Conservation (phyloP, 345 rosid species). For the Raphanus sativus region DNA sequence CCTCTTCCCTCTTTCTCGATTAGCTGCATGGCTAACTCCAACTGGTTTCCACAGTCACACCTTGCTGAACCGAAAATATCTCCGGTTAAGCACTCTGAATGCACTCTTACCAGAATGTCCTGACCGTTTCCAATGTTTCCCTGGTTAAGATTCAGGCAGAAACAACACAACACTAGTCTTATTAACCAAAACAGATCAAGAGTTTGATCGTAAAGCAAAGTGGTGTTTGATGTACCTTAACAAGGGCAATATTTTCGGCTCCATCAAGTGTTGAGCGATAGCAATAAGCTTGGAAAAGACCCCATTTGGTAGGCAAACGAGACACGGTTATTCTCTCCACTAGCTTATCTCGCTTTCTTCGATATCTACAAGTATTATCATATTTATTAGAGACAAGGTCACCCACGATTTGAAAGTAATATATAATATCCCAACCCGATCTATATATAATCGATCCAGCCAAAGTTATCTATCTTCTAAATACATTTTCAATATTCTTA, state of each 20-base stretch:
- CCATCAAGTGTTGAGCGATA: conserved; percentile 76
- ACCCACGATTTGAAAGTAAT: too few species aligned
- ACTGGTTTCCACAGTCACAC: conserved; percentile 84
- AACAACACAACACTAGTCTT: conserved; percentile 10
- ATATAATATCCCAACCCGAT: too few species aligned
- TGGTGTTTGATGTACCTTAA: conserved; percentile 52
- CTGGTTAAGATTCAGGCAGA: conserved; percentile 36
- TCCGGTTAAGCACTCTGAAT: conserved; percentile 86
- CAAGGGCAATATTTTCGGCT: conserved; percentile 61
- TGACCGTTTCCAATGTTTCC: conserved; percentile 76
- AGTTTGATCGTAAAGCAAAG: background rate
- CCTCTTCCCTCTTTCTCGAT: conserved; percentile 75
- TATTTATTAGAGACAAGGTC: too few species aligned
- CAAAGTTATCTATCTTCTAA: background rate
- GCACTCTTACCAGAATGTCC: conserved; percentile 84
- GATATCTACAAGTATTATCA: conserved; percentile 48
- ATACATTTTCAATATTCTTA: background rate
- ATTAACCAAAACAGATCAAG: background rate
- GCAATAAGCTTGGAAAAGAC: conserved; percentile 67
- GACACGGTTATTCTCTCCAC: conserved; percentile 67
- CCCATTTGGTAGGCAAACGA: conserved; percentile 81
- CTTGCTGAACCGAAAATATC: conserved; percentile 83
- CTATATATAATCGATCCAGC: too few species aligned
- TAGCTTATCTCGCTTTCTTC: conserved; percentile 74
- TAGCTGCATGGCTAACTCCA: conserved; percentile 73